These are phyloP conservation scores for Rutstroemia sp. DNA, from an alignment of 2,329 filamentous ascomycete species.

Conservation along the genomic window DNA sequence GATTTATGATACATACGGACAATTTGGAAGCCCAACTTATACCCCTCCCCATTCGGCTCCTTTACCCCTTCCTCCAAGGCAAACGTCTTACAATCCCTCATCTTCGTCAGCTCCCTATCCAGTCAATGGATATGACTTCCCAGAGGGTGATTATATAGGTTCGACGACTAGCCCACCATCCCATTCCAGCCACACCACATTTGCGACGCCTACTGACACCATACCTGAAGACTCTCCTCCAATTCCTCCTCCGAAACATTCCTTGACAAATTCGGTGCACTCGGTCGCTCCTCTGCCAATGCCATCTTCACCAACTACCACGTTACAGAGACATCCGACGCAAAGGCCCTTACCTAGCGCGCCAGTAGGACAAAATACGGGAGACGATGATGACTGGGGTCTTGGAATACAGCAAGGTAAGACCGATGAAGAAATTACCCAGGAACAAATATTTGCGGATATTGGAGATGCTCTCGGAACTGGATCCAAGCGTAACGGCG, in stretches of 20 bases:
- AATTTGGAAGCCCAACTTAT: constrained; percentile 21
- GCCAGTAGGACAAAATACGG: constrained; percentile 21
- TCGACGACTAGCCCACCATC: constrained; percentile 11
- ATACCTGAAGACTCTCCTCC: constrained; percentile 14
- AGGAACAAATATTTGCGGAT: constrained; percentile 30
- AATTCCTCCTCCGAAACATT: constrained; percentile 15
- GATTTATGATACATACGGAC: constrained; percentile 20
- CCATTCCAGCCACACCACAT: constrained; percentile 21
- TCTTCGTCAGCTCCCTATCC: constrained; percentile 19
- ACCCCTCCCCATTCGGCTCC: constrained; percentile 13
- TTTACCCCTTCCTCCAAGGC: constrained; percentile 17
- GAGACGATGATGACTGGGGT: constrained; percentile 24
- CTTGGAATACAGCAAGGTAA: constrained; percentile 14
- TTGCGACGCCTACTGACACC: constrained; percentile 7
- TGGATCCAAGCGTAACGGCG: constrained; percentile 34
- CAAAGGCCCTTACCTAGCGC: constrained; percentile 28
- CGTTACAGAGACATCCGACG: constrained; percentile 30
- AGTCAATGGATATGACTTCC: constrained; percentile 23
- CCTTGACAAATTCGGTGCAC: constrained; percentile 16
- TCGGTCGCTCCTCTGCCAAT: constrained; percentile 12
- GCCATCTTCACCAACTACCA: constrained; percentile 12
- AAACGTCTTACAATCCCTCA: constrained; percentile 20
- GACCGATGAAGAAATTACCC: constrained; percentile 22
- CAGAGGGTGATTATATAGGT: constrained; percentile 20
- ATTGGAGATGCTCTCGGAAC: constrained; percentile 29